Evolutionary conservation across 169 alveolate genomes (phyloP), one percentile per base, ranked within the genome.

Genomic region (Plasmodium inui): DNA sequence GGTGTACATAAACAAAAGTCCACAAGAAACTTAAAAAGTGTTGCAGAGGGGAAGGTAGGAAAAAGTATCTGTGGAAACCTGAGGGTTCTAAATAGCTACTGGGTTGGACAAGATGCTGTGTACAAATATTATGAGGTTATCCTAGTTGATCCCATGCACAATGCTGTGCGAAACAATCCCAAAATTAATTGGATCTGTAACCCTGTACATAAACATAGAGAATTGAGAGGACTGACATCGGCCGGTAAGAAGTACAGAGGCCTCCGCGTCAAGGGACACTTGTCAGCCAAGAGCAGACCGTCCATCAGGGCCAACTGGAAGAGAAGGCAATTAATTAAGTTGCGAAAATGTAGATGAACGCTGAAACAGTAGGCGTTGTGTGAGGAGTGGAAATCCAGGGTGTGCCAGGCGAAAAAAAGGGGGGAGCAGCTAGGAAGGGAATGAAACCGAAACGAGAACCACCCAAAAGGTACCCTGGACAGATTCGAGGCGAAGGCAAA

Each of bases 1-100:
- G 99, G 99, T 95, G 97, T 98, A 92, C 98, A 97, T 96, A 98
- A 99, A 98, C 99, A 97, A 95, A 99, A 99, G 98, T 97, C 99
- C 82, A 96, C 98, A 92, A 98, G 99, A 96, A 97, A 98, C 95
- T 97, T 99, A 96, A 98, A 99, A 96, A 97, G 99, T 95, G 96
- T 98, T 57, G 99, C 99, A 28, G 99, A 99, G 96, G 99, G 98
- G 94, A 99, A 99, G 92, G 99, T 98, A 30, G 99, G 99, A 46
- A 98, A 98, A 93, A 97, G 98, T 85, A 94, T 98, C 19, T 97
- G 98, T 93, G 99, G 99, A 71, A 98, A 97, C 81, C 98, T 98
- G 88, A 98, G 99, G 90, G 99, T 98, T 81, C 97, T 99, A 95
- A 99, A 99, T 98, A 98, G 99, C 93, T 99, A 99, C 98, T 99